Conservation (phyloP, 306 rosid genomes). For the Cyamopsis tetragonoloba region DNA sequence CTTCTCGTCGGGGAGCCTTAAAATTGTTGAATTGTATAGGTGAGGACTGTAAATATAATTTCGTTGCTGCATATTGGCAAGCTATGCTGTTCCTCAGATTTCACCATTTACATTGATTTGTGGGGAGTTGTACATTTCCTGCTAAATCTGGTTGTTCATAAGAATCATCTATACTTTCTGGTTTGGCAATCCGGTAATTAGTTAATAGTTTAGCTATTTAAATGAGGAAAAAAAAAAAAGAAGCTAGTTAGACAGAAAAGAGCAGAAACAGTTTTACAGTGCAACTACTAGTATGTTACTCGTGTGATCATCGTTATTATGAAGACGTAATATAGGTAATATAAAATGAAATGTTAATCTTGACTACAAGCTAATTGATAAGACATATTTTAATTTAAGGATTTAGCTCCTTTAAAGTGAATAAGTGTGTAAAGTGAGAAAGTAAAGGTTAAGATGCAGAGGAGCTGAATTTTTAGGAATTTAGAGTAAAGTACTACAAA, state of each 20-base stretch:
- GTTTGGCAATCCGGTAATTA: neutral
- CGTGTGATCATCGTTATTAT: no score
- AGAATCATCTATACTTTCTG: neutral
- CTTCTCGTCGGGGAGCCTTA: conserved; percentile 2
- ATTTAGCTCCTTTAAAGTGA: no score
- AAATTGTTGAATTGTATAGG: conserved; percentile 31
- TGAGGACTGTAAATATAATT: conserved; percentile 48
- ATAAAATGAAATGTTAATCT: no score
- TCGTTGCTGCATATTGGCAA: conserved; percentile 21
- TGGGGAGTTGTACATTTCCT: neutral
- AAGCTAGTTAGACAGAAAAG: neutral
- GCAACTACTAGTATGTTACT: no score
- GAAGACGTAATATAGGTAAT: no score
- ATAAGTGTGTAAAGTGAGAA: no score
- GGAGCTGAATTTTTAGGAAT: no score
- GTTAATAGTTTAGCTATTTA: neutral
- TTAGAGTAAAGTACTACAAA: no score
- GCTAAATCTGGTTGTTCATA: neutral
- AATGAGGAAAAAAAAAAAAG: no score
- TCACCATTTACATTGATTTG: neutral
- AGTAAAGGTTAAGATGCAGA: no score
- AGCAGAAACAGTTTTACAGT: neutral
- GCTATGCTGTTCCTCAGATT: conserved; percentile 6
- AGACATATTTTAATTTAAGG: no score
- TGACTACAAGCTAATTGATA: no score